These are phyloP conservation scores for Saitozyma sp. DNA, from an alignment of 768 basidiomycete genomes.

Conservation along the genomic window DNA sequence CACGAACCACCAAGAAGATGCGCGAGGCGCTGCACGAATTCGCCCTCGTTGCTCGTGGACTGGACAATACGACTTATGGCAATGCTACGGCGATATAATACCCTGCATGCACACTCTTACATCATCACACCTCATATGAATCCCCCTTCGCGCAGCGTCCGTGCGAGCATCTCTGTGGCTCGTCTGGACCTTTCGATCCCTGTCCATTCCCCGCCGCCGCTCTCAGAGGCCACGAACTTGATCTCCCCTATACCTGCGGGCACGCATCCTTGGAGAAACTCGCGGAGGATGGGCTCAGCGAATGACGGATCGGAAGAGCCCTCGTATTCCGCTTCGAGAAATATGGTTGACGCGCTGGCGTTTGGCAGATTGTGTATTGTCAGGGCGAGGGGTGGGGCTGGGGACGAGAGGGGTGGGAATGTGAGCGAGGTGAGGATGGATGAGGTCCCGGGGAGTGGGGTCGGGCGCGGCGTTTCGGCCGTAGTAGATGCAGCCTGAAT, in stretches of 20 bases:
- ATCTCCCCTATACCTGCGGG: slow-evolving; percentile 24
- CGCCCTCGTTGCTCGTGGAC: slow-evolving; percentile 75
- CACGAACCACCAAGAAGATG: slow-evolving; percentile 70
- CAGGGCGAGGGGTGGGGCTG: slow-evolving; percentile 19
- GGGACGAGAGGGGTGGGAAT: slow-evolving; percentile 15
- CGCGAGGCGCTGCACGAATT: slow-evolving; percentile 86
- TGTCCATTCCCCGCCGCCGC: slow-evolving; percentile 12
- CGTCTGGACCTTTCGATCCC: slow-evolving; percentile 22
- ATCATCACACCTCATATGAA: slow-evolving; percentile 18
- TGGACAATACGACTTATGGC: slow-evolving; percentile 83
- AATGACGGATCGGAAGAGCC: neutral
- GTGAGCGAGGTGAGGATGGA: slow-evolving; percentile 25
- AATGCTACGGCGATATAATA: slow-evolving; percentile 61
- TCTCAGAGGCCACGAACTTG: slow-evolving; percentile 10
- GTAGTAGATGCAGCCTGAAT: slow-evolving; percentile 35
- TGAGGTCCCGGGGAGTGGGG: slow-evolving; percentile 35
- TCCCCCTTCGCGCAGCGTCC: slow-evolving; percentile 21
- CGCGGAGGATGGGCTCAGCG: slow-evolving; percentile 7
- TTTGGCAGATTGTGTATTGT: slow-evolving; percentile 32
- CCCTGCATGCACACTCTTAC: neutral
- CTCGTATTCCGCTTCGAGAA: slow-evolving; percentile 31
- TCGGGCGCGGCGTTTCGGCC: slow-evolving; percentile 25
- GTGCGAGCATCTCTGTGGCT: slow-evolving; percentile 19
- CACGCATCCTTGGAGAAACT: slow-evolving; percentile 37
- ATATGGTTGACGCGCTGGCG: slow-evolving; percentile 19